A percentile compares a stretch with the other conserved stretches of the same genome.
These are phyloP conservation scores for Auriscalpium orientale DNA, from an alignment of 768 basidiomycete species.

Conservation along the genomic window DNA sequence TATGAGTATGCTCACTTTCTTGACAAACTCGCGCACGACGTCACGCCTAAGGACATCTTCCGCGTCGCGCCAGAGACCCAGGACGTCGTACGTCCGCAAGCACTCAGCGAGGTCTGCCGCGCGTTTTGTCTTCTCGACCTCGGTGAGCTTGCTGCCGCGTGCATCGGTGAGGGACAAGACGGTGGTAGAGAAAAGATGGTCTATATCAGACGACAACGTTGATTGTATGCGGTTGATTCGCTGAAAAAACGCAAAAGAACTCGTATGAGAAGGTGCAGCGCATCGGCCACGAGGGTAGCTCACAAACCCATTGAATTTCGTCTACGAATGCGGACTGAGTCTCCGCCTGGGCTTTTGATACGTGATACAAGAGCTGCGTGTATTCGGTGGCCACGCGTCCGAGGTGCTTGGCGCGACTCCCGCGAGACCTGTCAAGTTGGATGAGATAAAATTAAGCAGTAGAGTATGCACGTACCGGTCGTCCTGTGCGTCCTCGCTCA, in stretches of 20 bases:
- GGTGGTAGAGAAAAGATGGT: slow-evolving; percentile 67
- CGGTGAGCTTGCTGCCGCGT: slow-evolving; percentile 40
- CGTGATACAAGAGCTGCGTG: slow-evolving; percentile 85
- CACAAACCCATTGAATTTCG: slow-evolving; percentile 76
- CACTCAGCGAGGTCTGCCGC: slow-evolving; percentile 70
- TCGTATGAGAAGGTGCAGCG: slow-evolving; percentile 7
- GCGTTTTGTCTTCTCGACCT: slow-evolving; percentile 57
- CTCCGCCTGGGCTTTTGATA: slow-evolving; percentile 70
- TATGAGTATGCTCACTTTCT: slow-evolving; percentile 45
- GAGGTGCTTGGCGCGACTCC: slow-evolving; percentile 71
- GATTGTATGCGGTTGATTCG: slow-evolving; percentile 78
- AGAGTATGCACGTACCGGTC: slow-evolving; percentile 33
- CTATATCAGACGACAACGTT: slow-evolving; percentile 80
- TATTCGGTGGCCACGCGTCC: slow-evolving; percentile 86
- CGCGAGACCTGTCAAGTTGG: slow-evolving; percentile 36
- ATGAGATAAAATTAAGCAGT: slow-evolving; percentile 1
- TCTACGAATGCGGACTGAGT: slow-evolving; percentile 67
- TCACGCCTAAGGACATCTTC: slow-evolving; percentile 77
- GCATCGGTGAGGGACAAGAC: slow-evolving; percentile 41
- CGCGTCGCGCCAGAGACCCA: slow-evolving; percentile 80
- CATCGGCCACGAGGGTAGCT: slow-evolving; percentile 13
- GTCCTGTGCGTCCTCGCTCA: slow-evolving; percentile 31
- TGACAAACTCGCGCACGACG: slow-evolving; percentile 68
- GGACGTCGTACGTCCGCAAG: slow-evolving; percentile 66
- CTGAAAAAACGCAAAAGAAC: slow-evolving; percentile 28